Base-by-base conservation (phyloP, 306 rosid species). In the Quercus wislizeni region DNA sequence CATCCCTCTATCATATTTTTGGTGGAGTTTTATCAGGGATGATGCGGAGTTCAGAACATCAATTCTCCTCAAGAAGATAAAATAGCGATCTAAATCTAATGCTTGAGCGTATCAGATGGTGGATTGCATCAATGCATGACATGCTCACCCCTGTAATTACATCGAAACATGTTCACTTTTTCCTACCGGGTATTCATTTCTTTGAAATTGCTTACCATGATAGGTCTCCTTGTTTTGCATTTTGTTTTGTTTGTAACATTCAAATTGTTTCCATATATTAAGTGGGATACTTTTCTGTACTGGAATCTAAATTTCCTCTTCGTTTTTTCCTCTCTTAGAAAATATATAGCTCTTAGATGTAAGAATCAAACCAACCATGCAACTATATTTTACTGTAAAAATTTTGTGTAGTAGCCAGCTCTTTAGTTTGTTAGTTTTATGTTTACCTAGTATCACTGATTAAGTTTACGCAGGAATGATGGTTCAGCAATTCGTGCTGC, bases 11-110 rank as follows among this genome's bases (percentile, higher is more conserved):
- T 84, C 99, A 21, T 95, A 83, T 86, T 83, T 95, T 21, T 93
- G 92, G 98, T 95, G 99, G 99, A 90, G 94, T 85, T 93, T 90
- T 78, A 85, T 90, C 78, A 89, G 96, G 82, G 97, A 93, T 69
- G 99, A 95, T 76, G 98, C 98, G 2, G 98, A 91, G 85, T 93
- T 86, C 80, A 83, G 86, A 75, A 93, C 97, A 73, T 12, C 79
- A 21, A 55, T 77, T 52, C 89, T 88, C 69, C 89, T 86, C 56
- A 93, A 95, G 91, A 95, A 95, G 83, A 83, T 75, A 6, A 91
- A 90, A 79, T 91, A 92, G 84, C 54, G 58, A 76, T 78, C 79
- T 55, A 63, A 38, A 41, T 73, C 70, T 51, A 69, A 49, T 20
- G 35, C 78, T 30, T 61, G 77, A 35, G 74, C 75, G 74, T 62